Evolutionary conservation across 768 basidiomycete species (phyloP), one percentile per base, ranked within the genome.

Genomic region (Leucocoprinus sp.): DNA sequence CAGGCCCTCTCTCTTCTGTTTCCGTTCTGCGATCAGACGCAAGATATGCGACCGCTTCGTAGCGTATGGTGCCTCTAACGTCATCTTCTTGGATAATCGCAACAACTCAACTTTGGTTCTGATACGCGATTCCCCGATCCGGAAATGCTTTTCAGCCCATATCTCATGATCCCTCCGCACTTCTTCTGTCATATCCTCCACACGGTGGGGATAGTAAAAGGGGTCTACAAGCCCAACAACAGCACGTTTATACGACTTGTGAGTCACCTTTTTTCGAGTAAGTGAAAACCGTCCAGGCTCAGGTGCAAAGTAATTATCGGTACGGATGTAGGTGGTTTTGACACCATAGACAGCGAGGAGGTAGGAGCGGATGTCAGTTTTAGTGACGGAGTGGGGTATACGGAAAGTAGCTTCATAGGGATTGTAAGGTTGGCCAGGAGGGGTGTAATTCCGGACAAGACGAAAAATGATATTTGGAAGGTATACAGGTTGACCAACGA

Each of bases 391-490:
- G 51, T 79, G 77, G n/a, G 91, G 85, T 31, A 95, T 73, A 45
- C 90, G 87, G 69, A 97, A 95, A 2, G 93, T 97, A 7, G 92
- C 93, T 62, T 92, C 84, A 68, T 84, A 92, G 1, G 93, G 92
- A 51, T 97, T 93, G 71, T 97, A 97, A 1, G 90, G 72, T 53
- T 85, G 68, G 0, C 84, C 87, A 2, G 66, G 63, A 0, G 74
- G 80, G 0, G 90, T 92, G 53, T 82, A 66, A 61, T 97, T 97
- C 18, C 88, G 80, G 35, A 93, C 80, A 46, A 97, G 72, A 46
- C 76, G 75, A 63, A 95, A 83, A 50, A 86, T 63, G 59, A 84
- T 71, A 63, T 97, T 95, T 31, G 93, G 93, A 28, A 97, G 82
- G 67, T 92, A 96, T 18, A 96, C 72, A 52, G 79, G 80, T 55